Conservation (phyloP, 371 early-diverging fungal genomes). For the Apophysomyces ossiformis region DNA sequence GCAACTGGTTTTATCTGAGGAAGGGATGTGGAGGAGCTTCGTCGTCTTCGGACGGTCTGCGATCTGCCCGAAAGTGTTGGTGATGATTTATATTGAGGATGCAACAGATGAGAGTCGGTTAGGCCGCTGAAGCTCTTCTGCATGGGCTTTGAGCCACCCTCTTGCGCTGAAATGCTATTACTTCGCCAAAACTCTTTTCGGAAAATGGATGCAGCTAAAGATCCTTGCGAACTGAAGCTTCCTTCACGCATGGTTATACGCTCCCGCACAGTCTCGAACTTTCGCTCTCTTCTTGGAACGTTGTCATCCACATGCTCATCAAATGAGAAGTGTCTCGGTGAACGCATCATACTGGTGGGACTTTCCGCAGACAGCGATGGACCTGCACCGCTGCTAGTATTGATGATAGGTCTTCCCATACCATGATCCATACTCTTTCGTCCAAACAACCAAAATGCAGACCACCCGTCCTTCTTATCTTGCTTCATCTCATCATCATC, state of each 20-base stretch:
- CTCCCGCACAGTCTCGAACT: neutral
- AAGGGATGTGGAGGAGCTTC: conserved; percentile 1
- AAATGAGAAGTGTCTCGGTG: conserved; percentile 46
- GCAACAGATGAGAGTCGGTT: neutral
- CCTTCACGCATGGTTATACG: conserved; percentile 28
- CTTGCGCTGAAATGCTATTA: too few species aligned
- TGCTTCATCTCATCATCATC: conserved; percentile 16
- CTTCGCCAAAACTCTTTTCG: conserved; percentile 41
- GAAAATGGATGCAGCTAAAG: conserved; percentile 31
- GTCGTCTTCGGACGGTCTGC: neutral
- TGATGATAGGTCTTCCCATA: neutral
- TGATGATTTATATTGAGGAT: conserved; percentile 2
- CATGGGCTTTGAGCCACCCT: neutral
- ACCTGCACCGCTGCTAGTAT: conserved; percentile 8
- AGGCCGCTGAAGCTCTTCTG: conserved; percentile 5
- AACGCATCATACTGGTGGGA: conserved; percentile 13
- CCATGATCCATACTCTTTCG: conserved; percentile 44
- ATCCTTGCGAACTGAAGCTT: conserved; percentile 24
- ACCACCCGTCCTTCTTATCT: conserved; percentile 16
- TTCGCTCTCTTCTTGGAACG: neutral
- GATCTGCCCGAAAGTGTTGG: neutral
- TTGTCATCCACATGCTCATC: conserved; percentile 32
- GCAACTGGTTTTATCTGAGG: neutral
- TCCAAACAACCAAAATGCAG: conserved; percentile 48
- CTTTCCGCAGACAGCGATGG: conserved; percentile 12